Evolutionary conservation across 1,139 yeast genomes (phyloP).

Genomic region (Candida tunisiensis): DNA sequence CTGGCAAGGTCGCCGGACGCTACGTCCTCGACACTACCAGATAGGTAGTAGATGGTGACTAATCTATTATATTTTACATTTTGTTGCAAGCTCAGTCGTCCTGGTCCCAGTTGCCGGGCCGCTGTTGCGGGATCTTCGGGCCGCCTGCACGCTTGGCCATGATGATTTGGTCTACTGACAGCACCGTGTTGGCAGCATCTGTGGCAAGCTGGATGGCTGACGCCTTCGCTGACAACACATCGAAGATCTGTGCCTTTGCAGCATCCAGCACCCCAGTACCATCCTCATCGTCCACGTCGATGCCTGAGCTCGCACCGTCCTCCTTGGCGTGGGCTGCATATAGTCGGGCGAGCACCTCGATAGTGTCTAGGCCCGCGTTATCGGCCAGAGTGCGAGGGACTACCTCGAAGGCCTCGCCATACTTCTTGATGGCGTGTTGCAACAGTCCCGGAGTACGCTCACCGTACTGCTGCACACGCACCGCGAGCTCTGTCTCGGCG

Average conservation of each 20-base stretch:
- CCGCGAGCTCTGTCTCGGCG: slow-evolving; percentile 78
- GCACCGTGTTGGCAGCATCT: slow-evolving; percentile 83
- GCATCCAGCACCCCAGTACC: slow-evolving; percentile 61
- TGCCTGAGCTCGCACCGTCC: slow-evolving; percentile 37
- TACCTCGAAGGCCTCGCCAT: slow-evolving; percentile 88
- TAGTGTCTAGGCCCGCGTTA: slow-evolving; percentile 83
- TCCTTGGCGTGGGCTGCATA: slow-evolving; percentile 68
- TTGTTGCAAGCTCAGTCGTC: too few species aligned
- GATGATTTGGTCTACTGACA: slow-evolving; percentile 80
- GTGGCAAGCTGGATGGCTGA: slow-evolving; percentile 89
- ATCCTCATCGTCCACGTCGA: slow-evolving; percentile 50
- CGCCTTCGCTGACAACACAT: slow-evolving; percentile 62
- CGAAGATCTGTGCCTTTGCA: slow-evolving; percentile 52
- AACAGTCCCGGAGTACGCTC: slow-evolving; percentile 87
- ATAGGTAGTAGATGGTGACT: slow-evolving; percentile 9
- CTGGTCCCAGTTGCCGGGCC: slow-evolving; percentile 96
- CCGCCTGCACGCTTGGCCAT: slow-evolving; percentile 98
- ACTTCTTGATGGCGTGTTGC: slow-evolving; percentile 87
- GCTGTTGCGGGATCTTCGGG: slow-evolving; percentile 78
- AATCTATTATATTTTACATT: too few species aligned
- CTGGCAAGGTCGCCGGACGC: slow-evolving; percentile 60
- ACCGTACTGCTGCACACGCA: slow-evolving; percentile 66
- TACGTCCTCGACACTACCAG: slow-evolving; percentile 43
- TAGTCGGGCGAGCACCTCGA: slow-evolving; percentile 71
- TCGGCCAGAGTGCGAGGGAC: slow-evolving; percentile 88